Conservation (phyloP, 2,329 filamentous ascomycete genomes). For the Apiospora pterosperma region DNA sequence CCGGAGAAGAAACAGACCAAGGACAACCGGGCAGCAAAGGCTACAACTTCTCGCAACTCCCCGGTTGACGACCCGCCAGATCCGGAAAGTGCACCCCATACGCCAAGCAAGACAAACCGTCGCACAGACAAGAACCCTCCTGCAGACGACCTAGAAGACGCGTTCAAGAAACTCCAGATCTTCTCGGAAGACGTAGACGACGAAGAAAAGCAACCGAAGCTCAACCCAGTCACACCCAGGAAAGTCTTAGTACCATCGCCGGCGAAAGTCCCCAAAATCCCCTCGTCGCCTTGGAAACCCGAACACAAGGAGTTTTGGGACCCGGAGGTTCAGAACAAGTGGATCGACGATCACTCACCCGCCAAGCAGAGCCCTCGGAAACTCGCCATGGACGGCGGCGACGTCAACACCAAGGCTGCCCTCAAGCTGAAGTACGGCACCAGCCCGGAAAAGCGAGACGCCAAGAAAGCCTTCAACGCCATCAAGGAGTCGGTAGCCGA, state of each 20-base stretch:
- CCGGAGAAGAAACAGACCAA: background rate
- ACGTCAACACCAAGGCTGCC: conserved; percentile 21
- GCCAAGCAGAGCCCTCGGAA: conserved; percentile 20
- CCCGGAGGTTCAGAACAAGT: conserved; percentile 26
- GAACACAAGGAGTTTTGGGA: conserved; percentile 31
- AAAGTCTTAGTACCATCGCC: conserved; percentile 24
- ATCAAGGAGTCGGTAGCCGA: conserved; percentile 61
- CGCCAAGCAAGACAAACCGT: background rate
- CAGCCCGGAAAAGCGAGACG: conserved; percentile 31
- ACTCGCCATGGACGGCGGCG: conserved; percentile 12
- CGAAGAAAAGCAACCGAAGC: conserved; percentile 9
- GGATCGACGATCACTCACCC: conserved; percentile 30
- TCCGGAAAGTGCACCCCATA: conserved; percentile 1
- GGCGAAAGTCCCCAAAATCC: conserved; percentile 21
- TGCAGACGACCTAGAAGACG: conserved; percentile 21
- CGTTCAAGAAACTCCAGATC: conserved; percentile 29
- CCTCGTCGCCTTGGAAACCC: conserved; percentile 27
- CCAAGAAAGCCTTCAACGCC: conserved; percentile 59
- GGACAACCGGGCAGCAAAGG: conserved; percentile 7
- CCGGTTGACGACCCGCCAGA: background rate
- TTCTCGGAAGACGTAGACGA: conserved; percentile 15
- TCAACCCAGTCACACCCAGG: conserved; percentile 21
- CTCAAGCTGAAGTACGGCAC: conserved; percentile 30
- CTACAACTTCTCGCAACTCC: background rate
- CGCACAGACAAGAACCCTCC: conserved; percentile 11